Conservation (phyloP, 2,329 filamentous ascomycete genomes). For the Madurella mycetomatis region DNA sequence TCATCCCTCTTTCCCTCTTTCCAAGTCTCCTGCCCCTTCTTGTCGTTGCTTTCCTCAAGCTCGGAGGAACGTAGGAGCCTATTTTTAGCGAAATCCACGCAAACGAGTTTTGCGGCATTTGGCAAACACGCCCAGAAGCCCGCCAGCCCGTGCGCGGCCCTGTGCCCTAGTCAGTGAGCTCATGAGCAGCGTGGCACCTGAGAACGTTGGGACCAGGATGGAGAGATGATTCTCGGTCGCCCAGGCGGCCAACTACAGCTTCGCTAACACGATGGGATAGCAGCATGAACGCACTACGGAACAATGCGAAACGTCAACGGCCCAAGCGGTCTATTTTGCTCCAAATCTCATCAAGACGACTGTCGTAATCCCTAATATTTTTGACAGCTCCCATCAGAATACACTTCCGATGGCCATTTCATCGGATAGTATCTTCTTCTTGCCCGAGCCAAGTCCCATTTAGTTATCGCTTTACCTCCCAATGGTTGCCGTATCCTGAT, state of each 20-base stretch:
- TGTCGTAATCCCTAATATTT: slow-evolving; percentile 7
- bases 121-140: background rate
- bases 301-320: background rate
- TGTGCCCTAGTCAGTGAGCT: too few relatives aligned
- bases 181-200: too few relatives aligned
- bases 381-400: slow-evolving; percentile 7
- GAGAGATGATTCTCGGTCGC: too few relatives aligned
- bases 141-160: too few relatives aligned
- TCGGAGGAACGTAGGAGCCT: too few relatives aligned
- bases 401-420: slow-evolving; percentile 7
- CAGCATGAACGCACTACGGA: background rate
- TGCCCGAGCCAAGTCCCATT: slow-evolving; percentile 5
- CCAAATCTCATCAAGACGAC: slow-evolving; percentile 5
- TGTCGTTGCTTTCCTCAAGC: too few relatives aligned
- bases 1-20: background rate
- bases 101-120: background rate
- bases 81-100: background rate
- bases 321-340: slow-evolving; percentile 14
- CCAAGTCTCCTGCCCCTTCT: too few relatives aligned
- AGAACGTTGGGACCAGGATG: too few relatives aligned
- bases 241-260: too few relatives aligned
- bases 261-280: too few relatives aligned
- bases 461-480: slow-evolving; percentile 13
- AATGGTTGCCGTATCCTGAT: background rate
- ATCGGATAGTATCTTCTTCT: slow-evolving; percentile 5